Percentiles rank a stretch among this genome's conserved stretches.
These are phyloP conservation scores for Cicer cuneatum DNA, from an alignment of 306 rosid species.

Conservation along the genomic window DNA sequence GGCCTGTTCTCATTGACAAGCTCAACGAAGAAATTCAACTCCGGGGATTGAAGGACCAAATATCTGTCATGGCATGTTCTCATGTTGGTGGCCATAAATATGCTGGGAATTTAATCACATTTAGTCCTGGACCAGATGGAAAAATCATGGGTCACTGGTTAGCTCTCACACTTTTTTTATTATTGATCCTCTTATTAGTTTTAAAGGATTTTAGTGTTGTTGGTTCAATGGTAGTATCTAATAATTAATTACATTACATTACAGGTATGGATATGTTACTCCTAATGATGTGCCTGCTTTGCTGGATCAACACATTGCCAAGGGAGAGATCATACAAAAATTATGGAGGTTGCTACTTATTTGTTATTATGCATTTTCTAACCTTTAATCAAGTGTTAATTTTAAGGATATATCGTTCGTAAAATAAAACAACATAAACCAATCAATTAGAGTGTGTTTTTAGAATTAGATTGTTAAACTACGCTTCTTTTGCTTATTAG, in stretches of 20 bases:
- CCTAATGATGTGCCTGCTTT: conserved; percentile 82
- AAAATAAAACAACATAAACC: neutral
- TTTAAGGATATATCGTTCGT: conserved; percentile 18
- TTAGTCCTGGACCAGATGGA: conserved; percentile 68
- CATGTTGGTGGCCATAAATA: conserved; percentile 94
- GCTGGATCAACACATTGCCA: conserved; percentile 83
- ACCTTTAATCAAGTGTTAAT: conserved; percentile 5
- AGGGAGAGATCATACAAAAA: conserved; percentile 76
- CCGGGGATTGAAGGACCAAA: conserved; percentile 69
- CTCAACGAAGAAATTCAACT: conserved; percentile 64
- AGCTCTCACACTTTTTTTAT: conserved; percentile 32
- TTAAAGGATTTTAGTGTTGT: neutral
- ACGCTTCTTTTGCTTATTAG: neutral
- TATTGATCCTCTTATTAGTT: neutral
- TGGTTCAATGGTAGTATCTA: conserved; percentile 19
- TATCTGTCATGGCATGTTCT: conserved; percentile 75
- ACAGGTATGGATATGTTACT: conserved; percentile 95
- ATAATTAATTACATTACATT: conserved; percentile 9
- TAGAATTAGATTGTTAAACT: neutral
- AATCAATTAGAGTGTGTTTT: neutral
- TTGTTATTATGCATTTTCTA: conserved; percentile 25
- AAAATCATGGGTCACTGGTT: conserved; percentile 85
- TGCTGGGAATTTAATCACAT: conserved; percentile 91
- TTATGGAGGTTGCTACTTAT: conserved; percentile 80
- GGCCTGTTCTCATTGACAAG: conserved; percentile 78